Evolutionary conservation across 1,284 basidiomycete species (phyloP).

Genomic region (Fomes fomentarius): DNA sequence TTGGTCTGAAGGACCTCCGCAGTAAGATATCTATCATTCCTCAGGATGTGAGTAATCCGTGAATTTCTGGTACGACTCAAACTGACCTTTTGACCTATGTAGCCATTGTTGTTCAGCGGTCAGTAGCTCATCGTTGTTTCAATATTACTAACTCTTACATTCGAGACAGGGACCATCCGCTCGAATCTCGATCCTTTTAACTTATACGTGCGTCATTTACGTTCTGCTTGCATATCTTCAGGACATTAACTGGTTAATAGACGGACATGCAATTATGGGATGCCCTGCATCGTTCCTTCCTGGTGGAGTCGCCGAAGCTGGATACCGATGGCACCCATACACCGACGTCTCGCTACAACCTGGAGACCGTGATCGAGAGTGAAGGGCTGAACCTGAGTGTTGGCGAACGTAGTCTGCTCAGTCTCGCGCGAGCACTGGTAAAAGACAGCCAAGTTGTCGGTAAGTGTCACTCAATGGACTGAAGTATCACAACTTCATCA

Average conservation of each 20-base stretch:
- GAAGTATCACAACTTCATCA: background rate
- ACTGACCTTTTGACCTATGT: background rate
- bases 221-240: background rate
- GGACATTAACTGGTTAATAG: conserved; percentile 47
- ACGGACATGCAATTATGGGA: conserved; percentile 81
- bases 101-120: conserved; percentile 31
- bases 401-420: conserved; percentile 50
- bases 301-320: conserved; percentile 51
- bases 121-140: background rate
- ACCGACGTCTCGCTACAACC: conserved; percentile 48
- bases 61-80: background rate
- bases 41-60: conserved; percentile 60
- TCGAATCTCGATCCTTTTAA: conserved; percentile 31
- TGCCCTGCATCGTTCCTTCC: conserved; percentile 78
- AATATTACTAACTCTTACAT: background rate
- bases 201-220: conserved; percentile 25
- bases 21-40: conserved; percentile 84
- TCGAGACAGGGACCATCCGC: conserved; percentile 24
- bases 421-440: conserved; percentile 36
- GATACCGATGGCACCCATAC: conserved; percentile 27
- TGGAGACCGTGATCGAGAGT: conserved; percentile 83
- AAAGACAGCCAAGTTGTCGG: conserved; percentile 40
- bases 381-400: conserved; percentile 86
- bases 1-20: conserved; percentile 70
- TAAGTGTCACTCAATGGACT: conserved; percentile 35